A percentile compares a stretch with the other conserved stretches of the same genome.
Evolutionary conservation across 169 alveolate genomes (phyloP).

Genomic region (Cryptosporidium sp.): DNA sequence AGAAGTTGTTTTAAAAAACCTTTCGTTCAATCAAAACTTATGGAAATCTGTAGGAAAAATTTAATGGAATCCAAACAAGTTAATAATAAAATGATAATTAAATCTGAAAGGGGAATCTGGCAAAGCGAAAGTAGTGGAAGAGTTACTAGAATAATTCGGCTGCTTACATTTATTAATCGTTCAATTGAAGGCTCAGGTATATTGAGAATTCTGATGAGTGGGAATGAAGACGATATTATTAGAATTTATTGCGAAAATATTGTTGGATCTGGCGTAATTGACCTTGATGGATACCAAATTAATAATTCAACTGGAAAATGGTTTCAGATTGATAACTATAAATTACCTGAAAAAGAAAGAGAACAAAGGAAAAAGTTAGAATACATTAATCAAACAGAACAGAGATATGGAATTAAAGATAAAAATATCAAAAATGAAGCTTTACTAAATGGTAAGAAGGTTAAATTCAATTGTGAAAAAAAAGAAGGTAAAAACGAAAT

Average conservation of each 20-base stretch:
- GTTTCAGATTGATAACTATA: slow-evolving; percentile 34
- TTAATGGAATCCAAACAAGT: background rate
- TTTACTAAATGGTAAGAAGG: background rate
- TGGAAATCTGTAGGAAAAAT: slow-evolving; percentile 50
- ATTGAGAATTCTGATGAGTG: slow-evolving; percentile 64
- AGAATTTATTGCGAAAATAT: slow-evolving; percentile 44
- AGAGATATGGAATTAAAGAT: background rate
- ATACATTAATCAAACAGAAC: slow-evolving; percentile 10
- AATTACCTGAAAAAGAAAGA: slow-evolving; percentile 3
- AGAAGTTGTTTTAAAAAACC: slow-evolving; percentile 59
- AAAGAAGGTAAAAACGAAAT: background rate
- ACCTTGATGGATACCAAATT: slow-evolving; percentile 5
- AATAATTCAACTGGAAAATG: slow-evolving; percentile 32
- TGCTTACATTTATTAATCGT: slow-evolving; percentile 46
- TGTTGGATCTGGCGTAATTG: slow-evolving; percentile 36
- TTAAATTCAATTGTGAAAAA: background rate
- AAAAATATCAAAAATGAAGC: background rate
- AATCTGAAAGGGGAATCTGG: slow-evolving; percentile 67
- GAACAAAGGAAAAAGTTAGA: slow-evolving; percentile 12
- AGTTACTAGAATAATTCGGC: slow-evolving; percentile 58
- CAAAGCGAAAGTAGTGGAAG: slow-evolving; percentile 69
- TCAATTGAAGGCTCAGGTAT: slow-evolving; percentile 63
- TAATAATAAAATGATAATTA: slow-evolving; percentile 15
- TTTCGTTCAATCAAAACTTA: slow-evolving; percentile 31
- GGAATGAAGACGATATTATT: slow-evolving; percentile 50